Conservation (phyloP, 305 asterid species). For the Fraxinus sp. region DNA sequence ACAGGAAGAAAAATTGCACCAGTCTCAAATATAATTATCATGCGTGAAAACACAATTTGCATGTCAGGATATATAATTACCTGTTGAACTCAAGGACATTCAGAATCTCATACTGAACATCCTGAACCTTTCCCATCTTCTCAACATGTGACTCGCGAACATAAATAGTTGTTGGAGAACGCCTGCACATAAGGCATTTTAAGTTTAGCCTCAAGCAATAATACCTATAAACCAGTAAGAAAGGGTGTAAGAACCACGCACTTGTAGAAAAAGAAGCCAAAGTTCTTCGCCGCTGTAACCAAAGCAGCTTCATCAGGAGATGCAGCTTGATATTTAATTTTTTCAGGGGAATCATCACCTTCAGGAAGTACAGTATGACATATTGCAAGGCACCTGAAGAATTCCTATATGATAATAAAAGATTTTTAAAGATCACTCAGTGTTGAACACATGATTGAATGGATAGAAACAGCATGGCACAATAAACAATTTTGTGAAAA, state of each 20-base stretch:
- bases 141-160: constrained; percentile 98
- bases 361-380: constrained; percentile 99
- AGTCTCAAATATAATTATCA: constrained; percentile 20
- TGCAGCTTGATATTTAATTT: constrained; percentile 98
- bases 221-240: constrained; percentile 22
- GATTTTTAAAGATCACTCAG: constrained; percentile 9
- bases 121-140: constrained; percentile 88
- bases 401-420: constrained; percentile 64
- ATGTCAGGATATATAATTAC: constrained; percentile 39
- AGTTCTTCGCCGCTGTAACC: constrained; percentile 93
- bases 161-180: constrained; percentile 89
- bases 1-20: constrained; percentile 28
- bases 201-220: constrained; percentile 25
- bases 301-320: constrained; percentile 99
- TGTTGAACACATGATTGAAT: background rate
- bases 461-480: background rate
- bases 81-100: constrained; percentile 99
- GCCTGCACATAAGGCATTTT: constrained; percentile 50
- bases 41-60: constrained; percentile 21
- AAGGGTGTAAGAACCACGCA: constrained; percentile 28
- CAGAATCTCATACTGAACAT: constrained; percentile 89
- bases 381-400: constrained; percentile 98
- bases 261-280: constrained; percentile 99
- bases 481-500: background rate
- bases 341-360: constrained; percentile 98